phyloP scores from a whole-genome alignment of 2,329 filamentous ascomycete species.

The Aschersonia sp. region DNA sequence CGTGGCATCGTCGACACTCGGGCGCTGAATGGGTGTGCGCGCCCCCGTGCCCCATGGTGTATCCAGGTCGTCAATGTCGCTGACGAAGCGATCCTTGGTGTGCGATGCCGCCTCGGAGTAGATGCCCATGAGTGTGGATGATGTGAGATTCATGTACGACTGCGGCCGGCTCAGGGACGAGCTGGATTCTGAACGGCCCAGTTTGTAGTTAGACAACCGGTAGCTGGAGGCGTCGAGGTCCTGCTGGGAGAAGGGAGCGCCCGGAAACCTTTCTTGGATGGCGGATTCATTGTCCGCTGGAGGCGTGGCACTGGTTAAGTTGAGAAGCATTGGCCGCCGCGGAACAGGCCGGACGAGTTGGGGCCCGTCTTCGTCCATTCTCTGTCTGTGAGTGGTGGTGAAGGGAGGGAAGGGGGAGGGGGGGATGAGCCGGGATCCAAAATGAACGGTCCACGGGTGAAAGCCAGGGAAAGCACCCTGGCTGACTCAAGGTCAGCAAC shows the following conservation, averaged over 20 bases:
- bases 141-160: constrained; percentile 75
- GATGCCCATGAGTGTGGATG: constrained; percentile 82
- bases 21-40: constrained; percentile 44
- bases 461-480: no score
- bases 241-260: constrained; percentile 9
- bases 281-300: constrained; percentile 17
- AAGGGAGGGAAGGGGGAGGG: no score
- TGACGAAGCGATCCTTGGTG: constrained; percentile 23
- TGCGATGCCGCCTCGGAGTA: constrained; percentile 56
- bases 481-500: no score
- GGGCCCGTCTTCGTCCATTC: constrained; percentile 30
- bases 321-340: constrained; percentile 54
- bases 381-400: not conserved
- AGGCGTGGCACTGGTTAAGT: constrained; percentile 30
- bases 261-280: constrained; percentile 11
- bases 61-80: constrained; percentile 35
- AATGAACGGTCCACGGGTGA: no score
- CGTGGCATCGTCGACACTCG: constrained; percentile 27
- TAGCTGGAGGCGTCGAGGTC: constrained; percentile 18
- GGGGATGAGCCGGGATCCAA: no score
- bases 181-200: constrained; percentile 14
- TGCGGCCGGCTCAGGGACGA: constrained; percentile 49
- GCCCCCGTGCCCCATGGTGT: constrained; percentile 72
- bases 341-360: constrained; percentile 55
- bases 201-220: constrained; percentile 28